Conservation (phyloP, 2,329 filamentous ascomycete species). For the Cytospora leucostoma region DNA sequence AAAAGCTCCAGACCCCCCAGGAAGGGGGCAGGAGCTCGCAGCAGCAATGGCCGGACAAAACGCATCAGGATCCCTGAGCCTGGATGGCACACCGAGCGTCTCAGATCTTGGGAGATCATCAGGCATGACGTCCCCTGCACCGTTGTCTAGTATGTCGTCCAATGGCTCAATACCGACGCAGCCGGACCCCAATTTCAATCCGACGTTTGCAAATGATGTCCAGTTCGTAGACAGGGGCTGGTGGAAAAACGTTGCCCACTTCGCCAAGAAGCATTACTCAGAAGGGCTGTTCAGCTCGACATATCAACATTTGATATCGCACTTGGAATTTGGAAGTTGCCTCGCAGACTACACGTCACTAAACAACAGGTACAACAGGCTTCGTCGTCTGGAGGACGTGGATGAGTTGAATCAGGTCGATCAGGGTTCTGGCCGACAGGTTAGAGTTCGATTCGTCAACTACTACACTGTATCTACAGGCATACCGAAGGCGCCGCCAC, state of each 20-base stretch:
- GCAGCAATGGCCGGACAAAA: slow-evolving; percentile 25
- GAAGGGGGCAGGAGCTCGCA: slow-evolving; percentile 30
- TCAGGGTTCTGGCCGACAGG: slow-evolving; percentile 40
- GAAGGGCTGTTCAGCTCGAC: slow-evolving; percentile 71
- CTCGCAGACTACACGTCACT: slow-evolving; percentile 76
- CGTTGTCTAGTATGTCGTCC: slow-evolving; percentile 23
- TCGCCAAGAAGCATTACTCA: slow-evolving; percentile 75
- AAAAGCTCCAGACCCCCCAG: slow-evolving; percentile 40
- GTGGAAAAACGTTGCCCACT: slow-evolving; percentile 69
- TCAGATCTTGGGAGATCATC: slow-evolving; percentile 23
- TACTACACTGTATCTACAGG: slow-evolving; percentile 90
- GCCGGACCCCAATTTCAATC: slow-evolving; percentile 70
- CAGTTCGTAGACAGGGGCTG: slow-evolving; percentile 68
- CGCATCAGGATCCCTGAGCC: slow-evolving; percentile 29
- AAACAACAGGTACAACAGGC: slow-evolving; percentile 66
- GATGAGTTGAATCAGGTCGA: slow-evolving; percentile 50
- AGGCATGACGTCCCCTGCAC: slow-evolving; percentile 29
- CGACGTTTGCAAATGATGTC: slow-evolving; percentile 74
- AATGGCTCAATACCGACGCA: slow-evolving; percentile 29
- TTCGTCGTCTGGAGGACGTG: slow-evolving; percentile 72
- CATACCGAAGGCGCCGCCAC: slow-evolving; percentile 54
- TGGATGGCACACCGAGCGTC: slow-evolving; percentile 31
- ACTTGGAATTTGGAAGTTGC: slow-evolving; percentile 80
- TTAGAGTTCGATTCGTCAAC: slow-evolving; percentile 77
- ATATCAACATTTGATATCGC: slow-evolving; percentile 72